Evolutionary conservation across 2,329 filamentous ascomycete genomes (phyloP), one percentile per base, ranked within the genome.

Genomic region (Daldinia eschscholtzii): DNA sequence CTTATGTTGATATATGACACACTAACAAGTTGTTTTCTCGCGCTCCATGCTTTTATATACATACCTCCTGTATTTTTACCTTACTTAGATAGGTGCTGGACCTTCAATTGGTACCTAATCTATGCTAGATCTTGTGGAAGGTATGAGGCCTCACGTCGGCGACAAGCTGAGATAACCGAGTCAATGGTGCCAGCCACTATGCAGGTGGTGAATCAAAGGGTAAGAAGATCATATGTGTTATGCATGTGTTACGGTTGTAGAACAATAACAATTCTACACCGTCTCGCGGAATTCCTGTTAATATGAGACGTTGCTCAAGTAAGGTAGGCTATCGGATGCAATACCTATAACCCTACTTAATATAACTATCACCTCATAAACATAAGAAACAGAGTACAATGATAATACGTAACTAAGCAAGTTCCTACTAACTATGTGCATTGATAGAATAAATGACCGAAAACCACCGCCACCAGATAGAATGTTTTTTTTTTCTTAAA

Each of bases 81-180:
- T 35, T 35, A 35, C 33, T 35, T 35, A 6, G 33, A 35, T 35
- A 10, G 7, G 10, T 35, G 20, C 20, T 23, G 20, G 20, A 23
- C 20, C 20, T 23, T 23, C 20, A 23, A 23, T 23, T 39, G 2
- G 10, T 13, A 39, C 9, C 10, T 37, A 12, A 35, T 53, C 6
- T 53, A 53, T 18, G 50, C 28, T 6, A 20, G 53, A 57, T 41
- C 15, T 30, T 37, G 41, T 26, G 10, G 30, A 48, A 33, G n/a
- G 37, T 23, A 55, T 50, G 52, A 57, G 57, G 52, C 61, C 57
- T 61, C 15, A 48, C 18, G 33, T 65, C 61, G 30, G 53, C 58
- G 58, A 60, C 35, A 42, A 65, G 58, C 58, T 65, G 65, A 64
- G 57, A 52, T 28, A 53, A 53, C 42, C 44, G 50, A 61, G 46